Conservation (phyloP, 1,284 basidiomycete genomes). For the Fomitopsis pinicola region DNA sequence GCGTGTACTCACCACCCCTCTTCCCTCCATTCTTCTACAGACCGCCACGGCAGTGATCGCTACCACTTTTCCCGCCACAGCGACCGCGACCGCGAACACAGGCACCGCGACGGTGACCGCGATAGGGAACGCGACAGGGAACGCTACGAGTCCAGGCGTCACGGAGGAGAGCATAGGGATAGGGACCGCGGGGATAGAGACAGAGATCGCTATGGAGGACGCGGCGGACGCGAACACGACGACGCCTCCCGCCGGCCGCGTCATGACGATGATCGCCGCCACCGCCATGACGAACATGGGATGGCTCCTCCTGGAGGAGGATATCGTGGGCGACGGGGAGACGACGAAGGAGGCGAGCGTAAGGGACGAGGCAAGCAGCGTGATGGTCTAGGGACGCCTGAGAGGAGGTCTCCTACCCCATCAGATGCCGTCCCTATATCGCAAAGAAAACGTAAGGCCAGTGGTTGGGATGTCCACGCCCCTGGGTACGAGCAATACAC, state of each 20-base stretch:
- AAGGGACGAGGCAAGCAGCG: slow-evolving; percentile 24
- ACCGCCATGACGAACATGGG: slow-evolving; percentile 41
- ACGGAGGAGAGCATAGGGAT: slow-evolving; percentile 35
- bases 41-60: slow-evolving; percentile 41
- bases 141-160: slow-evolving; percentile 20
- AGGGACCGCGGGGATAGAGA: slow-evolving; percentile 31
- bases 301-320: slow-evolving; percentile 19
- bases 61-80: slow-evolving; percentile 52
- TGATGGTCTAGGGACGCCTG: slow-evolving; percentile 62
- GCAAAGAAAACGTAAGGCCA: slow-evolving; percentile 82
- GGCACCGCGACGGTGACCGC: slow-evolving; percentile 45
- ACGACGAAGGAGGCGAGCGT: slow-evolving; percentile 35
- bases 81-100: slow-evolving; percentile 32
- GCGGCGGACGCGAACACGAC: slow-evolving; percentile 32
- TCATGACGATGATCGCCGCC: slow-evolving; percentile 33
- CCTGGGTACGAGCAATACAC: slow-evolving; percentile 94
- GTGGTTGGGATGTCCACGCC: slow-evolving; percentile 95
- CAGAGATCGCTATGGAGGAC: slow-evolving; percentile 27
- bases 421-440: slow-evolving; percentile 80
- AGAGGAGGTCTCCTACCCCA: slow-evolving; percentile 87
- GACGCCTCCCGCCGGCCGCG: slow-evolving; percentile 36
- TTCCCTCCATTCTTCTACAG: slow-evolving; percentile 20
- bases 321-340: slow-evolving; percentile 25
- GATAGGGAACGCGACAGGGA: slow-evolving; percentile 35
- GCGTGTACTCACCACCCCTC: slow-evolving; percentile 23